phyloP scores from a whole-genome alignment of 345 rosid species.

The Eucalyptus albens region DNA sequence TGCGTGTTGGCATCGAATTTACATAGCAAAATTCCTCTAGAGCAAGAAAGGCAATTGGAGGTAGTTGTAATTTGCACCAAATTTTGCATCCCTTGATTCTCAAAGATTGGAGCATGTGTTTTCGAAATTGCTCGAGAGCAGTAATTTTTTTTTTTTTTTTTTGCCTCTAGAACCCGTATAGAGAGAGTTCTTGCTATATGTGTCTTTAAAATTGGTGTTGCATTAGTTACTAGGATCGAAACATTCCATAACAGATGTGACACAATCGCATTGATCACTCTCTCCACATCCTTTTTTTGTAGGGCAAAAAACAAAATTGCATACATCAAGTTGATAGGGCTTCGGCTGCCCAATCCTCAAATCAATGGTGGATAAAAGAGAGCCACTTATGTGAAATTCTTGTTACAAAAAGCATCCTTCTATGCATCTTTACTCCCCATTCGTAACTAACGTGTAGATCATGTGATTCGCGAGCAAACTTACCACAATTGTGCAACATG shows the following conservation, averaged over 20 bases:
- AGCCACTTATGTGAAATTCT: too few relatives aligned
- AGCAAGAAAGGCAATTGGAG: not conserved
- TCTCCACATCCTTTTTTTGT: not conserved
- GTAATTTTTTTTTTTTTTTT: too few relatives aligned
- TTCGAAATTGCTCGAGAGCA: too few relatives aligned
- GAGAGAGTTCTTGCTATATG: rapidly evolving
- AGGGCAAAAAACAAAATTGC: not conserved
- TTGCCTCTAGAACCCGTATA: not conserved
- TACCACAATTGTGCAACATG: not conserved
- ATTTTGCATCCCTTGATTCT: not conserved
- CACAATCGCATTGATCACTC: rapidly evolving
- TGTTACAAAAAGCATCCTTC: too few relatives aligned
- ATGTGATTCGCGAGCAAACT: not conserved
- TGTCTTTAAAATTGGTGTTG: not conserved
- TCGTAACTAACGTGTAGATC: not conserved
- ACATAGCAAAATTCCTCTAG: rapidly evolving
- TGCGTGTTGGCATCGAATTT: rapidly evolving
- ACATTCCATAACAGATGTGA: not conserved
- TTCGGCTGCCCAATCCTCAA: not conserved
- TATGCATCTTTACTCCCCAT: not conserved
- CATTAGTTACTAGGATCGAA: not conserved
- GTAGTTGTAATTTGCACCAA: not conserved
- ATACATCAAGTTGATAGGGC: not conserved
- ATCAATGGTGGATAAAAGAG: too few relatives aligned
- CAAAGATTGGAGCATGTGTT: not conserved